Conservation (phyloP, 1,284 basidiomycete genomes). For the Cutaneotrichosporon cavernicola region DNA sequence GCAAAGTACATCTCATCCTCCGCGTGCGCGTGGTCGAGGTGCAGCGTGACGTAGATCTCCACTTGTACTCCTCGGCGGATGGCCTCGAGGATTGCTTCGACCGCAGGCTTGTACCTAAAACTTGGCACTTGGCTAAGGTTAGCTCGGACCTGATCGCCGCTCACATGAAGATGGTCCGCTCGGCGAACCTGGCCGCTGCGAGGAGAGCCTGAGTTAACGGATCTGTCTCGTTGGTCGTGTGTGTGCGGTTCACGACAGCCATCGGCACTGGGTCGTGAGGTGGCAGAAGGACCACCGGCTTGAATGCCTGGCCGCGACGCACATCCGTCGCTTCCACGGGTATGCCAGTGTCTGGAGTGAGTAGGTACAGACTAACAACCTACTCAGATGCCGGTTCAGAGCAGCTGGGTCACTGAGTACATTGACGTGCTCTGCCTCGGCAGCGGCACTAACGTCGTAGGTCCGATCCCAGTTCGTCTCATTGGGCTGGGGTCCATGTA, state of each 20-base stretch:
- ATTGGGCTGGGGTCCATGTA: slow-evolving; percentile 1
- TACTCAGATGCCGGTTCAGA: neutral
- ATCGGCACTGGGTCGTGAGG: slow-evolving; percentile 61
- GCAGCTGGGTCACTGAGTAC: neutral
- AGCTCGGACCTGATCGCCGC: neutral
- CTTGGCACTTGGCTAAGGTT: slow-evolving; percentile 61
- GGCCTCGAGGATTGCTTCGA: slow-evolving; percentile 63
- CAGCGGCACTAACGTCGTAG: neutral
- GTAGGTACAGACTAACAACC: neutral
- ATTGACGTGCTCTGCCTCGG: neutral
- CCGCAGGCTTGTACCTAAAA: slow-evolving; percentile 65
- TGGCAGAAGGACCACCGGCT: slow-evolving; percentile 58
- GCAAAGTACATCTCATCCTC: slow-evolving; percentile 71
- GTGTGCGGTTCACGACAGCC: slow-evolving; percentile 9
- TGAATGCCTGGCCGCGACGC: slow-evolving; percentile 39
- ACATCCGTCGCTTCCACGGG: neutral
- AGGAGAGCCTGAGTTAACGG: slow-evolving; percentile 64
- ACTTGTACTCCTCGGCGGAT: slow-evolving; percentile 63
- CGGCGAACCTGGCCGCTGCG: slow-evolving; percentile 64
- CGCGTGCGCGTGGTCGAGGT: slow-evolving; percentile 68
- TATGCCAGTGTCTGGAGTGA: neutral
- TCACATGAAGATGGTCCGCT: slow-evolving; percentile 63
- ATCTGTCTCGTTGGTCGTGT: slow-evolving; percentile 56
- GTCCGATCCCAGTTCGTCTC: neutral
- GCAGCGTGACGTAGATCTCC: slow-evolving; percentile 62